Percentiles rank a stretch among this genome's conserved stretches.
Evolutionary conservation across 495 filamentous ascomycete genomes (phyloP).

Genomic region (Neurospora sp.): DNA sequence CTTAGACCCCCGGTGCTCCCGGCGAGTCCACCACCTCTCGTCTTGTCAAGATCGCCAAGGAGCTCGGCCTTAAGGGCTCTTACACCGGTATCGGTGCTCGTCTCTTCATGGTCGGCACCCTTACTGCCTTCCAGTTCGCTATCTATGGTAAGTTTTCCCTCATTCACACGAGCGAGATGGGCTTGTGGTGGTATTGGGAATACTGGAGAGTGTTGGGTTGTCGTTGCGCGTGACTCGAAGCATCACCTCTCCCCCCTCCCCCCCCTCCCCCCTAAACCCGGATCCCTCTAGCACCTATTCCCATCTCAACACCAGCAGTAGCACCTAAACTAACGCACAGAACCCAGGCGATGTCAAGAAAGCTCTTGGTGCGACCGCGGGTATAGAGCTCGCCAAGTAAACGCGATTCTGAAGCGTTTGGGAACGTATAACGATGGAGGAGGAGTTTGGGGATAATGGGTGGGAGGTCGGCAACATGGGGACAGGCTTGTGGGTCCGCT

Average conservation of each 20-base stretch:
- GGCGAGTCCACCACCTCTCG: slow-evolving; percentile 88
- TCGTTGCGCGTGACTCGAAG: background rate
- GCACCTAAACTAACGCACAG: background rate
- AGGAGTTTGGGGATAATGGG: background rate
- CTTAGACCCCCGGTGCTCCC: slow-evolving; percentile 74
- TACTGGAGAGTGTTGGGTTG: background rate
- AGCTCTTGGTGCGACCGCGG: too few relatives aligned
- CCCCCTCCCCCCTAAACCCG: background rate
- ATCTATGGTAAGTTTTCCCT: slow-evolving; percentile 59
- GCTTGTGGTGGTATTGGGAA: background rate
- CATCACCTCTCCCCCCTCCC: background rate
- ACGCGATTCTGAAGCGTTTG: background rate
- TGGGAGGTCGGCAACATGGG: background rate
- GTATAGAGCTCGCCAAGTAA: slow-evolving; percentile 65
- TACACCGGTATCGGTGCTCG: slow-evolving; percentile 90
- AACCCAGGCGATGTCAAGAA: background rate
- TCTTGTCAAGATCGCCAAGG: slow-evolving; percentile 90
- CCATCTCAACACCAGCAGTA: background rate
- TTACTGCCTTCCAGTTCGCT: slow-evolving; percentile 91
- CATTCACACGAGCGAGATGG: background rate
- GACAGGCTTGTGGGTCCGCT: background rate
- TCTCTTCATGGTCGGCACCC: slow-evolving; percentile 70
- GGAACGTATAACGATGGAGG: background rate
- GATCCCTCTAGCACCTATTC: background rate
- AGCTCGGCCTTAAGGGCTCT: slow-evolving; percentile 81